Base-by-base conservation (phyloP, 108 stramenopile species). In the Conticribra guillardii region DNA sequence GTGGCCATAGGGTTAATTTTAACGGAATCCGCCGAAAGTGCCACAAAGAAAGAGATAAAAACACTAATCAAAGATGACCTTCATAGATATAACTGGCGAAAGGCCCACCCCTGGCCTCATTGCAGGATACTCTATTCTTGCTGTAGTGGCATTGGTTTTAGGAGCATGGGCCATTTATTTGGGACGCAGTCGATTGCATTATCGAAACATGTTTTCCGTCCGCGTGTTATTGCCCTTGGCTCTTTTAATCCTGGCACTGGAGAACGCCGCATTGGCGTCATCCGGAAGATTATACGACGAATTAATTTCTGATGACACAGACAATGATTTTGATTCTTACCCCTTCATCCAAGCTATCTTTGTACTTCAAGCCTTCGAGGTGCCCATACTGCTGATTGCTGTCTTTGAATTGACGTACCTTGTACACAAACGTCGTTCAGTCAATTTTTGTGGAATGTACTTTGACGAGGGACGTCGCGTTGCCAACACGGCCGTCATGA, bases 371-470 rank as follows among this genome's bases (percentile, higher is more conserved):
- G 37, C 75, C 0, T 64, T 75, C 17, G 68, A 58, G 45, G 77
- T 79, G 24, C 79, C 82, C 9, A 60, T 76, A 22, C 55, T 83
- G 3, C 66, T 83, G 0, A 61, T 80, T 14, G 74, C 67, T 17
- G 69, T 75, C 23, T 83, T 80, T 17, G 82, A 83, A 54, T 60
- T 79, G 51, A 83, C 82, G 0, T 83, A 83, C 46, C 44, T 83
- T n/a, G 73, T 79, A 9, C 82, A 83, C 64, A 80, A 80, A 69
- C 5, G 67, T 11, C 54, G 83, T 2, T 76, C 72, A 11, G 83
- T 84, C 27, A 80, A 84, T 54, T 81, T 84, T 63, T 82, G 80
- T 30, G 80, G 80, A n/a, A 82, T 84, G 67, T 73, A 66, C 51
- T 84, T 84, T 57, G 84, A 84, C 51, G 84, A 84, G 30, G 84